Base-by-base conservation (phyloP, 495 filamentous ascomycete genomes). In the Lasiosphaeria ovina region DNA sequence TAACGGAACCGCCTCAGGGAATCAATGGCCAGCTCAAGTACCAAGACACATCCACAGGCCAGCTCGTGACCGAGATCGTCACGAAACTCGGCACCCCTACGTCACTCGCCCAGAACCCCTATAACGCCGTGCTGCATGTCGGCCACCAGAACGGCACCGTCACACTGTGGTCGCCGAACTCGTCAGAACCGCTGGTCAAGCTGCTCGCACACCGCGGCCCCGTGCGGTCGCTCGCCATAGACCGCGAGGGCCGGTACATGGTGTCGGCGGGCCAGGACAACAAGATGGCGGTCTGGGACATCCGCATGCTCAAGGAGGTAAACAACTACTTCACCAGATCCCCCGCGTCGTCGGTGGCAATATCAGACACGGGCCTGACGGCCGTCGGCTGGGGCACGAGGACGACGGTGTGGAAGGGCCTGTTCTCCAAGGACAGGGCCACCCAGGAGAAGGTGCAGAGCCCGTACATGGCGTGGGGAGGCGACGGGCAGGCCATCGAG, bases 141-240 rank as follows among this genome's bases (percentile, higher is more conserved):
- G 94, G 94, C 35, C 92, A 97, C 68, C 91, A 95, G 69, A 97
- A 97, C 68, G 94, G 94, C 62, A 89, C 88, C 3, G 92, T 98
- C 50, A 92, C 89, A 3, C 79, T 98, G 45, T 98, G 93, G 93
- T 96, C 92, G n/a, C 94, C 94, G 0, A 98, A 97, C 54, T 87
- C 87, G 3, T 80, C 85, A 32, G 90, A 89, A 11, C 89, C 93
- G 0, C 80, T 97, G 6, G 94, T 96, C 14, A 98, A 97, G 74
- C 84, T 97, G 38, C 85, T 95, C n/a, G 88, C 90, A n/a, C 91
- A 98, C 77, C 85, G 85, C 55, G 94, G 95, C 1, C 94, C 95
- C n/a, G 94, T 98, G 14, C 86, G 93, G 51, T 85, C 87, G 0
- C 72, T 97, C 33, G 90, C 91, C 12, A 81, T 98, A 35, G 93